phyloP scores from a whole-genome alignment of 2,329 filamentous ascomycete genomes.

The Colletotrichum kahawae region DNA sequence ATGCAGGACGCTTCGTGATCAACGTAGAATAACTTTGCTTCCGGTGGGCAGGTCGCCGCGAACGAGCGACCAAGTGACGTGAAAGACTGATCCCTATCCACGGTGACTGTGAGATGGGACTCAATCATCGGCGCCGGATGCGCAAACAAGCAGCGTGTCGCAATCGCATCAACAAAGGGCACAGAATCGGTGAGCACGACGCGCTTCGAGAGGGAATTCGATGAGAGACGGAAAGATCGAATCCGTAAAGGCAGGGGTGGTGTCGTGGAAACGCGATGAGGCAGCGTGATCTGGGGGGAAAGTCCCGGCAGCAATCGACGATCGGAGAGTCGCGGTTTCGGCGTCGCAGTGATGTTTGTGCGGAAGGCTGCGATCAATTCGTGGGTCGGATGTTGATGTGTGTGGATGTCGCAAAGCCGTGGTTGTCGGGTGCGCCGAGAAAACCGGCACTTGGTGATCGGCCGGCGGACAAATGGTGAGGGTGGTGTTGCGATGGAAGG shows the following conservation, averaged over 20 bases:
- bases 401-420: neutral
- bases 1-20: neutral
- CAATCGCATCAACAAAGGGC: constrained; percentile 14
- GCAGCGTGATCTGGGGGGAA: neutral
- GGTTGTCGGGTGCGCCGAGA: neutral
- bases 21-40: neutral
- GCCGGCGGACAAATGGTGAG: neutral
- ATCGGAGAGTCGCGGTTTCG: neutral
- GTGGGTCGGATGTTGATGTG: neutral
- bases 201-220: neutral
- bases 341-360: neutral
- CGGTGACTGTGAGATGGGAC: constrained; percentile 1
- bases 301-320: constrained; percentile 1
- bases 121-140: constrained; percentile 23
- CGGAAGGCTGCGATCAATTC: neutral
- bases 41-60: neutral
- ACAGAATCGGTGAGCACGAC: neutral
- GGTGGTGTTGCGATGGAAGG: constrained; percentile 8
- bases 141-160: constrained; percentile 12
- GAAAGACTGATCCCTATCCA: constrained; percentile 7
- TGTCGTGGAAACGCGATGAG: constrained; percentile 7
- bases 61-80: neutral
- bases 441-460: neutral
- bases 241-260: neutral
- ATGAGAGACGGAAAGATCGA: neutral